Percentiles rank a stretch among this genome's conserved stretches.
Evolutionary conservation across 768 basidiomycete genomes (phyloP).

Genomic region (Strobilomyces confusus): DNA sequence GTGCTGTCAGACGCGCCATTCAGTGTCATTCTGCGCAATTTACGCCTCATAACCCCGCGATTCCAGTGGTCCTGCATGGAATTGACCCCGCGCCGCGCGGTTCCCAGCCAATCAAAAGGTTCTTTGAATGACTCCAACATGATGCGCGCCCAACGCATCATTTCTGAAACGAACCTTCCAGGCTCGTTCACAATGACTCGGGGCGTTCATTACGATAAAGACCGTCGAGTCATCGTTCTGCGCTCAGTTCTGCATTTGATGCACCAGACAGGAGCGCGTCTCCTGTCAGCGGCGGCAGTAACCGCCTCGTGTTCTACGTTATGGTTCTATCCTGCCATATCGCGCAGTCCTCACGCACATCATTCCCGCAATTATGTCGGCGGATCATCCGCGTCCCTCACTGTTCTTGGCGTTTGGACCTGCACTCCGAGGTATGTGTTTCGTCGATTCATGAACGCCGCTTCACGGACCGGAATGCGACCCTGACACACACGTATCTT

Average conservation of each 20-base stretch:
- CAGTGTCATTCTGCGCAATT: background rate
- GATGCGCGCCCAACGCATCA: background rate
- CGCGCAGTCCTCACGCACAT: background rate
- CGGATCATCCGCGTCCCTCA: too few relatives aligned
- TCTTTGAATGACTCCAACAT: background rate
- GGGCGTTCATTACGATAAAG: background rate
- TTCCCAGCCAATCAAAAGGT: background rate
- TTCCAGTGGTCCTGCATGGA: background rate
- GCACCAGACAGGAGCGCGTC: too few relatives aligned
- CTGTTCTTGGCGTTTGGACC: background rate
- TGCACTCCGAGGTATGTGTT: background rate
- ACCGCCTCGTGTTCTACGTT: background rate
- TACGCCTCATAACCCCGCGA: background rate
- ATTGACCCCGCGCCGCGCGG: background rate
- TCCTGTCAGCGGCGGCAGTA: background rate
- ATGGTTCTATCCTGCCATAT: background rate
- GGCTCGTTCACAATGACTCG: background rate
- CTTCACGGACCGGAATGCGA: too few relatives aligned
- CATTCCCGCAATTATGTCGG: background rate
- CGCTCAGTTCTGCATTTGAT: background rate
- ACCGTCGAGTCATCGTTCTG: background rate
- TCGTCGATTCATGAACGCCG: background rate
- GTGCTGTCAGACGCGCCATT: slow-evolving; percentile 1
- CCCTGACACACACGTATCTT: too few relatives aligned
- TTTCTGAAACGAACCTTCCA: background rate